Evolutionary conservation across 805 yeast species (phyloP), one percentile per base, ranked within the genome.

Genomic region (Yamadazyma phyllophila): DNA sequence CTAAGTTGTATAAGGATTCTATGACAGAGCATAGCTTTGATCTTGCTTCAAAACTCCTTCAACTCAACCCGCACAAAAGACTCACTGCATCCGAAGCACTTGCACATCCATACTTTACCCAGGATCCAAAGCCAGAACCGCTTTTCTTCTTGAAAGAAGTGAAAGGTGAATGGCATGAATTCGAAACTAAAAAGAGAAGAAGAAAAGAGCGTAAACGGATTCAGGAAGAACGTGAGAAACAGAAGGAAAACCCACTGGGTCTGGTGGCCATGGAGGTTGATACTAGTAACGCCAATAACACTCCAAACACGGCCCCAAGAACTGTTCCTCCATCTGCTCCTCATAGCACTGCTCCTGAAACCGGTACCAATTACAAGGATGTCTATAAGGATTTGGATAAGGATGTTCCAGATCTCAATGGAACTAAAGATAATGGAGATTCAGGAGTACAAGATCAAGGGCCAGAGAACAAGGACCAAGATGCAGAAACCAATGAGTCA

Each of bases 101-200:
- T 27, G 56, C 71, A 30, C 65, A 88, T 61, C 70, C 68, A 1
- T 94, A 88, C 66, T 94, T 92, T 58, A 61, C 62, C 2, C 85
- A 81, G 39, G 83, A 78, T 6, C 97, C 96, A 0, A 52, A 55
- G 27, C 83, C 87, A 1, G 82, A 77, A 50, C 81, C 82, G 5
- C 69, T 88, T 32, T 62, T 67, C 9, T 74, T 82, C 44, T 71
- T 85, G 52, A 68, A 73, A 26, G 72, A 73, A n/a, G 64, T 82
- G 26, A 70, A 73, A 45, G 95, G 94, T 2, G 98, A 95, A 63
- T 92, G 97, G 94, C 99, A 92, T 61, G 99, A 92, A 60, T 92
- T 85, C 63, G 99, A 92, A 58, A 94, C 96, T 2, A 90, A 92
- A 63, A 84, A 82, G 67, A 78, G 85, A 56, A 72, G 88, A 50